Evolutionary conservation across 495 filamentous ascomycete genomes (phyloP).

Genomic region (Lepraria neglecta): DNA sequence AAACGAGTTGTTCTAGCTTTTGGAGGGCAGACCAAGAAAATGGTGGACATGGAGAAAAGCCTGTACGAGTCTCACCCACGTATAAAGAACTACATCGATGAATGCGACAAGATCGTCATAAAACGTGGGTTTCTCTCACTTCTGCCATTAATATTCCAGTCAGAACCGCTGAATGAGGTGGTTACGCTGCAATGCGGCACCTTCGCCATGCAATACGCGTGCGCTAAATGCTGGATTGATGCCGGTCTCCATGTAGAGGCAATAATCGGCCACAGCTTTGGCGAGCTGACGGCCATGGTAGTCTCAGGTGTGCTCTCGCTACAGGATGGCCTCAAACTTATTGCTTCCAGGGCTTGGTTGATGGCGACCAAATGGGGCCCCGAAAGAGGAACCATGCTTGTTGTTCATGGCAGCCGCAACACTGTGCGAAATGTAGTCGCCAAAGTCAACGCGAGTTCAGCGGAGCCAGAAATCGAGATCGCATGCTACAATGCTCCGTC

Average conservation of each 20-base stretch:
- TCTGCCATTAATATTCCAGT: slow-evolving; percentile 45
- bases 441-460: neutral
- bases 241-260: slow-evolving; percentile 35
- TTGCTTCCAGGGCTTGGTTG: slow-evolving; percentile 40
- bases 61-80: slow-evolving; percentile 32
- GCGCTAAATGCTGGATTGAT: slow-evolving; percentile 44
- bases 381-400: slow-evolving; percentile 47
- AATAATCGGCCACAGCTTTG: slow-evolving; percentile 49
- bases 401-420: slow-evolving; percentile 18
- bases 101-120: slow-evolving; percentile 14
- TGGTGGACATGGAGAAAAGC: slow-evolving; percentile 25
- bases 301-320: slow-evolving; percentile 37
- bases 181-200: slow-evolving; percentile 41
- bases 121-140: slow-evolving; percentile 23
- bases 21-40: slow-evolving; percentile 32
- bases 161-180: slow-evolving; percentile 33
- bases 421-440: slow-evolving; percentile 1
- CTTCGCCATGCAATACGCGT: slow-evolving; percentile 47
- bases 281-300: slow-evolving; percentile 41
- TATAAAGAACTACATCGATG: slow-evolving; percentile 34
- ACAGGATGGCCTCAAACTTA: slow-evolving; percentile 36
- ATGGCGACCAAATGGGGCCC: slow-evolving; percentile 43
- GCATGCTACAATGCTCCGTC: slow-evolving; percentile 40
- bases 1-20: slow-evolving; percentile 33
- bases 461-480: slow-evolving; percentile 29